Evolutionary conservation across 345 rosid species (phyloP).

Genomic region (Acer negundo): DNA sequence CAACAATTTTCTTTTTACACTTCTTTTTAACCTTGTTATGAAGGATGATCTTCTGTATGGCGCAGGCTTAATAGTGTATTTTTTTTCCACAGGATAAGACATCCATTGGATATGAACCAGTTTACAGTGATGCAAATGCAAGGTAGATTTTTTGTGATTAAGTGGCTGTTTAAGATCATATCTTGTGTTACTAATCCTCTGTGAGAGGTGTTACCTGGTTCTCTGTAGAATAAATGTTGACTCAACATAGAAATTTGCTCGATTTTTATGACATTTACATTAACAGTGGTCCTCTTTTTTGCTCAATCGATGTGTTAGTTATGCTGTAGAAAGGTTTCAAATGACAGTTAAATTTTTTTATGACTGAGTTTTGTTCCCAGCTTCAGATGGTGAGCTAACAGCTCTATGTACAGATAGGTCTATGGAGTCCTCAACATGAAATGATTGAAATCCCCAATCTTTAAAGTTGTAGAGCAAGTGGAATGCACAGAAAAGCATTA

Average conservation of each 20-base stretch:
- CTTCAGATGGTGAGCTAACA: neutral
- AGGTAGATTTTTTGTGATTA: slow-evolving; percentile 45
- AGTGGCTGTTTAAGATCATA: neutral
- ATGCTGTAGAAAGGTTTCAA: slow-evolving; percentile 1
- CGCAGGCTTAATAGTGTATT: slow-evolving; percentile 1
- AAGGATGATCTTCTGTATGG: neutral
- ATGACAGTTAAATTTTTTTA: neutral
- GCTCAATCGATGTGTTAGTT: neutral
- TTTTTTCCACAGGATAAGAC: slow-evolving; percentile 68
- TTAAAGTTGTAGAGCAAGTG: neutral
- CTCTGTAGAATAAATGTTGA: neutral
- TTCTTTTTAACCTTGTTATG: neutral
- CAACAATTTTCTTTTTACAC: neutral
- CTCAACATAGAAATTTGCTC: neutral
- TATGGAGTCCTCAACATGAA: neutral
- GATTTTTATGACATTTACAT: neutral
- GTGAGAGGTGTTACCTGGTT: neutral
- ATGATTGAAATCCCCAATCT: neutral
- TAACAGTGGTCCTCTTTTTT: neutral
- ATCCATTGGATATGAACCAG: slow-evolving; percentile 78
- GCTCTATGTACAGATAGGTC: neutral
- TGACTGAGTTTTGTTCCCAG: neutral
- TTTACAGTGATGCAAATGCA: slow-evolving; percentile 86
- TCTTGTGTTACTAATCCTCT: neutral
- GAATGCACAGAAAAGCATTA: neutral